These are phyloP conservation scores for Zoysia japonica DNA, from an alignment of 176 grass and related monocot species.

Conservation along the genomic window DNA sequence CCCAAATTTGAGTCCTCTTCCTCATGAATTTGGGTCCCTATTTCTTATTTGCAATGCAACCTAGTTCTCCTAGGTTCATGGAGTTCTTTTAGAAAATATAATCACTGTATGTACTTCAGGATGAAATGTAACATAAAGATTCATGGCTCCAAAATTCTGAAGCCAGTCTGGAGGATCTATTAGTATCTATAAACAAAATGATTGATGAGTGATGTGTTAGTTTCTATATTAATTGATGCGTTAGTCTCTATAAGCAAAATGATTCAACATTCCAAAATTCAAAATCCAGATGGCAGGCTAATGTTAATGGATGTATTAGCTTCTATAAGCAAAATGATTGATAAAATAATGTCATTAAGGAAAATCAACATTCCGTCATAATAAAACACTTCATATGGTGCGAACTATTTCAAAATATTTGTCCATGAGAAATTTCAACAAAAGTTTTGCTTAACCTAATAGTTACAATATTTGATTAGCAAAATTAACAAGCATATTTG, in stretches of 20 bases:
- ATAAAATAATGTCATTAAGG: neutral
- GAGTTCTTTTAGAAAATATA: neutral
- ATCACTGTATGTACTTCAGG: neutral
- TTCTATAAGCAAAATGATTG: conserved; percentile 9
- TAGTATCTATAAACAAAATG: too few species aligned
- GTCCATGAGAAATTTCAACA: conserved; percentile 20
- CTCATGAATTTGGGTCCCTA: neutral
- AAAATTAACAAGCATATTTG: conserved; percentile 3
- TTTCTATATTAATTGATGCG: too few species aligned
- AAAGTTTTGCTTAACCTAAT: conserved; percentile 15
- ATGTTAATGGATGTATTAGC: conserved; percentile 9
- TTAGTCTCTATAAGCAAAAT: too few species aligned
- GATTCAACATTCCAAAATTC: too few species aligned
- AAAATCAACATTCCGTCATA: neutral
- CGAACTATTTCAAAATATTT: conserved; percentile 26
- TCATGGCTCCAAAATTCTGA: neutral
- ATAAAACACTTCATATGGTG: conserved; percentile 17
- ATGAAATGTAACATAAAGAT: conserved; percentile 1
- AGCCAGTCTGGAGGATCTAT: neutral
- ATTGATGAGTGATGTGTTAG: too few species aligned
- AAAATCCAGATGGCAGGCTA: neutral
- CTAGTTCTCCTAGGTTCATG: neutral
- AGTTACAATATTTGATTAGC: conserved; percentile 23
- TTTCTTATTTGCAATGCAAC: neutral
- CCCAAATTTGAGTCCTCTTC: neutral